phyloP scores from a whole-genome alignment of 345 rosid species.

The Citrus australasica region DNA sequence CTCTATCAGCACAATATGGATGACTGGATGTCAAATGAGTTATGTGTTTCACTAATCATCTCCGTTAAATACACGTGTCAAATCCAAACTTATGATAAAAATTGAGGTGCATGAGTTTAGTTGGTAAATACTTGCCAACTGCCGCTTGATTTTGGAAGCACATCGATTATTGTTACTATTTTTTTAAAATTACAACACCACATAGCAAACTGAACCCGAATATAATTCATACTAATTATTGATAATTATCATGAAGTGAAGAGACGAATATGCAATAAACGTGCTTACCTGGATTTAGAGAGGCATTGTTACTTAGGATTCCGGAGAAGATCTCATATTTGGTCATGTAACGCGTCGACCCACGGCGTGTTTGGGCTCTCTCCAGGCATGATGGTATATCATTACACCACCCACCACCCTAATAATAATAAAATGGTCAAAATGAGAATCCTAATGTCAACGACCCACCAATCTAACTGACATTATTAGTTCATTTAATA shows the following conservation, averaged over 20 bases:
- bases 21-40: background rate
- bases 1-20: background rate
- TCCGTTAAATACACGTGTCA: background rate
- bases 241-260: background rate
- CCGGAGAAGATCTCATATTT: slow-evolving; percentile 68
- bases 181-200: no score
- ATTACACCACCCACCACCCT: slow-evolving; percentile 99
- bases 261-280: no score
- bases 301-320: slow-evolving; percentile 71
- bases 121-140: no score
- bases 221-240: no score
- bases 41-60: background rate
- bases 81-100: no score
- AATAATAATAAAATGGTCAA: background rate
- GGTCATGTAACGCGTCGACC: slow-evolving; percentile 76
- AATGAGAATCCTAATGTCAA: slow-evolving; percentile 7
- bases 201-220: no score
- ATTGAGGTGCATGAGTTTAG: no score
- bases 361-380: slow-evolving; percentile 68
- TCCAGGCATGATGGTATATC: slow-evolving; percentile 70
- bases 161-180: no score
- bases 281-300: slow-evolving; percentile 78
- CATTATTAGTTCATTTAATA: background rate
- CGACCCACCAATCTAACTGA: slow-evolving; percentile 14
- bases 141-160: no score